A percentile compares a stretch with the other conserved stretches of the same genome.
Evolutionary conservation across 176 grass and related monocot genomes (phyloP).

Genomic region (Paspalum notatum): DNA sequence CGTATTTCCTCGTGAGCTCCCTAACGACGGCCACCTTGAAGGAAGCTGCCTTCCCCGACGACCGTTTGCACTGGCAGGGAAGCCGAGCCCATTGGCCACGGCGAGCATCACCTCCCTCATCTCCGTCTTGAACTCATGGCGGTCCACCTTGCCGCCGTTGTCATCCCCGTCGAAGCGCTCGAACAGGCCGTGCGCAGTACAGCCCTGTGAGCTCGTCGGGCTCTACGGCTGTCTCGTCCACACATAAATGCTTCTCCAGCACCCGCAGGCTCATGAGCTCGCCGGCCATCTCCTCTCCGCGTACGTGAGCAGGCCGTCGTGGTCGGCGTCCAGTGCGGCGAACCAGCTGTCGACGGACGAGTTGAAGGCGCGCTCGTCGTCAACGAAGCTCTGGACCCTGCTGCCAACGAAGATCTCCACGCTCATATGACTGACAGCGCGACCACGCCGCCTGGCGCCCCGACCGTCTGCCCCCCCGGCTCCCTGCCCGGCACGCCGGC

Average conservation of each 20-base stretch:
- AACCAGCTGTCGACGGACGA: slow-evolving; percentile 50
- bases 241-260: slow-evolving; percentile 53
- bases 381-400: slow-evolving; percentile 58
- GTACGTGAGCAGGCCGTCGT: slow-evolving; percentile 54
- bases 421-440: no score
- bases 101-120: slow-evolving; percentile 74
- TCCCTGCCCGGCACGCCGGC: no score
- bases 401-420: slow-evolving; percentile 53
- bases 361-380: slow-evolving; percentile 63
- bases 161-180: slow-evolving; percentile 60
- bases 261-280: slow-evolving; percentile 64
- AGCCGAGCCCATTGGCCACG: slow-evolving; percentile 58
- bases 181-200: slow-evolving; percentile 56
- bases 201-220: slow-evolving; percentile 31
- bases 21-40: slow-evolving; percentile 64
- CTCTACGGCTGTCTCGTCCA: slow-evolving; percentile 32
- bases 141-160: slow-evolving; percentile 52
- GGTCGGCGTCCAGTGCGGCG: slow-evolving; percentile 50
- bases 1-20: no score
- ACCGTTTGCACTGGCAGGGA: slow-evolving; percentile 76
- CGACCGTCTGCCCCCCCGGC: no score
- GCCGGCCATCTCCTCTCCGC: slow-evolving; percentile 48
- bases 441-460: no score
- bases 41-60: slow-evolving; percentile 76
- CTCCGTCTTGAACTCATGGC: slow-evolving; percentile 60